Percentiles rank a stretch among this genome's conserved stretches.
Evolutionary conservation across 345 rosid species (phyloP).

Genomic region (Garcia nutans): DNA sequence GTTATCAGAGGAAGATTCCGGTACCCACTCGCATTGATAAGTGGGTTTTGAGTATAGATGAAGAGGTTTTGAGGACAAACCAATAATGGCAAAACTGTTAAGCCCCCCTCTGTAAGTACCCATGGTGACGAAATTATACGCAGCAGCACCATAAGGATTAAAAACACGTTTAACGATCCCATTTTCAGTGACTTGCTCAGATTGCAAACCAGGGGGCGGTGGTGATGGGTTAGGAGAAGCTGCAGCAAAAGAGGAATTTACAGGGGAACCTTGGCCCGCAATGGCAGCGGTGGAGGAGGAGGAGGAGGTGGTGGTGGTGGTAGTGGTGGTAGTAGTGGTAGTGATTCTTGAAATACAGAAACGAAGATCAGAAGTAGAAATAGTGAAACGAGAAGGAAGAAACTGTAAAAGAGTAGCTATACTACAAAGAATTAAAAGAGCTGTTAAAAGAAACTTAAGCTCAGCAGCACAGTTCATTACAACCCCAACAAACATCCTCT

Average conservation of each 20-base stretch:
- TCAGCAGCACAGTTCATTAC: constrained; percentile 73
- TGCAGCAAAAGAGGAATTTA: neutral
- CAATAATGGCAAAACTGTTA: constrained; percentile 64
- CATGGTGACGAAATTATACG: constrained; percentile 80
- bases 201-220: constrained; percentile 9
- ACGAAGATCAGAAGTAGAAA: constrained; percentile 75
- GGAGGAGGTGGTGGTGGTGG: constrained; percentile 15
- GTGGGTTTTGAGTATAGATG: constrained; percentile 65
- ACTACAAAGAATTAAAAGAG: constrained; percentile 66
- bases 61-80: constrained; percentile 80
- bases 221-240: constrained; percentile 8
- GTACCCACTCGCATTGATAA: constrained; percentile 75
- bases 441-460: constrained; percentile 55
- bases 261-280: neutral
- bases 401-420: constrained; percentile 67
- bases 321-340: constrained; percentile 18
- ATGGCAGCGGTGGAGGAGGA: constrained; percentile 16
- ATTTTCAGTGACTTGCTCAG: constrained; percentile 46
- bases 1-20: constrained; percentile 6
- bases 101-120: constrained; percentile 80
- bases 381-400: constrained; percentile 63
- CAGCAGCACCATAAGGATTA: constrained; percentile 65
- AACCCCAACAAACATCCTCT: constrained; percentile 49
- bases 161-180: constrained; percentile 60
- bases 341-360: constrained; percentile 67